Percentiles rank a stretch among this genome's conserved stretches.
These are phyloP conservation scores for Gynandropsis gynandra DNA, from an alignment of 345 rosid species.

Conservation along the genomic window DNA sequence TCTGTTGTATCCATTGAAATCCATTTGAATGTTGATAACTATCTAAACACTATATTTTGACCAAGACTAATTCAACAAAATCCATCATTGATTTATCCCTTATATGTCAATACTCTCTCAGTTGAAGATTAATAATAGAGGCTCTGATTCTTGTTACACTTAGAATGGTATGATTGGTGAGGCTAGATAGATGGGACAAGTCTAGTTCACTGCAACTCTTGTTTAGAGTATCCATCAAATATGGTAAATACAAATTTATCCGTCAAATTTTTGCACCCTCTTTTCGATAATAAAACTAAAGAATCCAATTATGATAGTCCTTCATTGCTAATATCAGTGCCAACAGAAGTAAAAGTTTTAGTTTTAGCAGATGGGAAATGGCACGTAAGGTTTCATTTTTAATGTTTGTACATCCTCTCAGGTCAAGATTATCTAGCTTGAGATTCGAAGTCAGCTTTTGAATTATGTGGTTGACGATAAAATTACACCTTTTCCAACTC, in stretches of 20 bases:
- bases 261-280: slow-evolving; percentile 84
- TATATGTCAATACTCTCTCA: slow-evolving; percentile 75
- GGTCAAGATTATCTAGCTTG: slow-evolving; percentile 54
- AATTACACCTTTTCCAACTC: slow-evolving; percentile 78
- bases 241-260: slow-evolving; percentile 58
- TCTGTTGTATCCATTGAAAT: too few species aligned
- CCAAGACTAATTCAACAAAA: too few species aligned
- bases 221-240: slow-evolving; percentile 59
- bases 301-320: slow-evolving; percentile 58
- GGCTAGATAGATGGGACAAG: slow-evolving; percentile 66
- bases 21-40: too few species aligned
- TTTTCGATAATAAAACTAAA: slow-evolving; percentile 55
- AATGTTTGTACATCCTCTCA: slow-evolving; percentile 67
- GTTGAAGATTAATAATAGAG: slow-evolving; percentile 56
- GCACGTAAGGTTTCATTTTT: slow-evolving; percentile 69
- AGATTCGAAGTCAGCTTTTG: slow-evolving; percentile 48
- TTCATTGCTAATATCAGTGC: slow-evolving; percentile 56
- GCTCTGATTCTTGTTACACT: slow-evolving; percentile 53
- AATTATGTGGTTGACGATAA: slow-evolving; percentile 60
- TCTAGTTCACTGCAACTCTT: slow-evolving; percentile 63
- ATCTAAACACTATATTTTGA: too few species aligned
- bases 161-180: slow-evolving; percentile 63
- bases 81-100: slow-evolving; percentile 83
- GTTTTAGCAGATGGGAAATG: slow-evolving; percentile 42
- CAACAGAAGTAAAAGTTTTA: slow-evolving; percentile 51